phyloP scores from a whole-genome alignment of 805 yeast genomes.

The Candida andamanensis region DNA sequence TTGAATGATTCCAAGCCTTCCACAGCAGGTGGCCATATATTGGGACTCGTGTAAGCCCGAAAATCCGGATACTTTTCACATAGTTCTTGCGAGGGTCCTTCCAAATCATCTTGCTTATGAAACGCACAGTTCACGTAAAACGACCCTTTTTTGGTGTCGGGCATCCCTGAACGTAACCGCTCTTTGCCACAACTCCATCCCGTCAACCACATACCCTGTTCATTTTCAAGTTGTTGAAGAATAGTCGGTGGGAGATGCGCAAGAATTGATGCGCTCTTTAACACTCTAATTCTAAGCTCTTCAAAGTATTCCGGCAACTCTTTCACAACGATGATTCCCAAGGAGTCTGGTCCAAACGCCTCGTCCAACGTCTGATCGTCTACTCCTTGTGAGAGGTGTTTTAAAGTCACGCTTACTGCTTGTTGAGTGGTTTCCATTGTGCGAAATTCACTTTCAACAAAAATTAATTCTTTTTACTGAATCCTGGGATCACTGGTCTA shows the following conservation, averaged over 20 bases:
- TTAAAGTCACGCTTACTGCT: slow-evolving; percentile 29
- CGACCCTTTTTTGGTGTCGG: slow-evolving; percentile 52
- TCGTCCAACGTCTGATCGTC: slow-evolving; percentile 24
- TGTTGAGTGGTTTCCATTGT: too few species aligned
- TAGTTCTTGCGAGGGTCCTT: slow-evolving; percentile 41
- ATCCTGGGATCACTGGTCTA: too few species aligned
- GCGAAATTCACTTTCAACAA: too few species aligned
- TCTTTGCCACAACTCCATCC: slow-evolving; percentile 64
- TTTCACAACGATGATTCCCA: slow-evolving; percentile 49
- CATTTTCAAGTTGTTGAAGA: slow-evolving; percentile 38
- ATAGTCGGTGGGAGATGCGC: slow-evolving; percentile 33
- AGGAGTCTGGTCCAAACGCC: slow-evolving; percentile 53
- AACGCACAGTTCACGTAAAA: slow-evolving; percentile 57
- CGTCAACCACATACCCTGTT: slow-evolving; percentile 47
- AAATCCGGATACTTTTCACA: slow-evolving; percentile 24
- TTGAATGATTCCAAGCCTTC: slow-evolving; percentile 29
- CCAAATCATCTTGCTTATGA: slow-evolving; percentile 36
- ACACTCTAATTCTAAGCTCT: slow-evolving; percentile 37
- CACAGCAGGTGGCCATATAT: slow-evolving; percentile 45
- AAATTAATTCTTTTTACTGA: too few species aligned
- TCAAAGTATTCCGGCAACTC: slow-evolving; percentile 36
- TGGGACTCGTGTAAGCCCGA: slow-evolving; percentile 44
- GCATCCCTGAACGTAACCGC: slow-evolving; percentile 36
- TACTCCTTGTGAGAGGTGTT: slow-evolving; percentile 26
- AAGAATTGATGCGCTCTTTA: slow-evolving; percentile 37